These are phyloP conservation scores for Neonectria faginata DNA, from an alignment of 2,329 filamentous ascomycete genomes.

Conservation along the genomic window DNA sequence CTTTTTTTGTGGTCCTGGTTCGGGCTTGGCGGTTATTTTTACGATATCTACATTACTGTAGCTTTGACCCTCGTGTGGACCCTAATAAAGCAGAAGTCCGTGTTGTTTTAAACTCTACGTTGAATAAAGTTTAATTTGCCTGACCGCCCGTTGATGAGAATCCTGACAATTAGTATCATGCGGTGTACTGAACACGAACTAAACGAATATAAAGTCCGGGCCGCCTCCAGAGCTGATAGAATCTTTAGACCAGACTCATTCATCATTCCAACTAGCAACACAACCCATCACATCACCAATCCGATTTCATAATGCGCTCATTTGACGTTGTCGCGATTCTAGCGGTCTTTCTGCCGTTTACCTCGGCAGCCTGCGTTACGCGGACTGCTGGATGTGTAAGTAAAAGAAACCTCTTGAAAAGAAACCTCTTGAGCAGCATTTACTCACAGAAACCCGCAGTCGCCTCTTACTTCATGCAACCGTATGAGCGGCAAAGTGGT, in stretches of 20 bases:
- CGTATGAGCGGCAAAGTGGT: conserved; percentile 78
- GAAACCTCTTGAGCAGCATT: conserved; percentile 7
- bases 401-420: conserved; percentile 4
- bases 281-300: neutral
- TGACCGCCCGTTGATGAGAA: neutral
- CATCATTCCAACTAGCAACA: neutral
- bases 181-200: conserved; percentile 1
- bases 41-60: neutral
- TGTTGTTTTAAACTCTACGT: neutral
- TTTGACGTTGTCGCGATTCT: conserved; percentile 4
- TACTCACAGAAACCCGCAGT: conserved; percentile 41
- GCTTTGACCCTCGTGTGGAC: neutral
- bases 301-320: conserved; percentile 1
- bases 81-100: neutral
- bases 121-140: neutral
- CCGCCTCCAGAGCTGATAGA: neutral
- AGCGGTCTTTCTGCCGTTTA: conserved; percentile 8
- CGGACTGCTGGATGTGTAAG: conserved; percentile 4
- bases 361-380: neutral
- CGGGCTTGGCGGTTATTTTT: neutral
- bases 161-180: neutral
- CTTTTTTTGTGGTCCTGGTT: neutral
- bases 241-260: neutral
- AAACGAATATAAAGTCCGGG: neutral
- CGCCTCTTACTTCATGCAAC: conserved; percentile 80